Conservation (phyloP, 768 basidiomycete species). For the Lactarius evosmus region DNA sequence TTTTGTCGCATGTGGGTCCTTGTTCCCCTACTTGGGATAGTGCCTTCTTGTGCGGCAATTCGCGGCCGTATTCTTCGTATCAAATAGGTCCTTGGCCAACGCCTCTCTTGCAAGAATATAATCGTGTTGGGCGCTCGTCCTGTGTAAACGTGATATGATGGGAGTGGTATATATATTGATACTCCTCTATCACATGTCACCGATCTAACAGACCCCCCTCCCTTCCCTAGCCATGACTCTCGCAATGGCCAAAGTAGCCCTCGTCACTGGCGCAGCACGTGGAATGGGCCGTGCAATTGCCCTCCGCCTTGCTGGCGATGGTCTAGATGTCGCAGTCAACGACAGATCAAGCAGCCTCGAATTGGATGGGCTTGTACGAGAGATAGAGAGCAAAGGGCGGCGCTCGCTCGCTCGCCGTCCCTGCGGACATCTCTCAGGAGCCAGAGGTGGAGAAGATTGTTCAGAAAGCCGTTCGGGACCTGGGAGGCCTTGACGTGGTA, state of each 20-base stretch:
- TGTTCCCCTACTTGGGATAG: no score
- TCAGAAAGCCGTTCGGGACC: constrained; percentile 9
- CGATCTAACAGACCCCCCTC: neutral
- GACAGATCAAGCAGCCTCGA: constrained; percentile 17
- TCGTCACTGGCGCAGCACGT: constrained; percentile 30
- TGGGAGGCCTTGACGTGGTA: constrained; percentile 25
- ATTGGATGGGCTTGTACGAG: constrained; percentile 6
- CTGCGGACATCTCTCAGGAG: constrained; percentile 22
- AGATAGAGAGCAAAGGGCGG: constrained; percentile 19
- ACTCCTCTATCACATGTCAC: neutral
- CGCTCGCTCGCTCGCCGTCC: constrained; percentile 13
- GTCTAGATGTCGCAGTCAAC: constrained; percentile 27
- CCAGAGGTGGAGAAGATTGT: constrained; percentile 14
- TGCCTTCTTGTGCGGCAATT: no score
- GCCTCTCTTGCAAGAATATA: no score
- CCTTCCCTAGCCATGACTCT: neutral
- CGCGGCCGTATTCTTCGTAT: no score
- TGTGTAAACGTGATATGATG: no score
- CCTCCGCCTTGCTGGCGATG: constrained; percentile 29
- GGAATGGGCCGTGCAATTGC: constrained; percentile 30
- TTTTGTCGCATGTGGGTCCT: no score
- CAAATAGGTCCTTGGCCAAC: no score
- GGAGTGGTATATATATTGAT: constrained; percentile 1
- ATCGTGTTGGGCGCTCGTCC: no score
- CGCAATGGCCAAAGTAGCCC: constrained; percentile 24